phyloP scores from a whole-genome alignment of 2,329 filamentous ascomycete genomes.

The Aspergillus sp. region DNA sequence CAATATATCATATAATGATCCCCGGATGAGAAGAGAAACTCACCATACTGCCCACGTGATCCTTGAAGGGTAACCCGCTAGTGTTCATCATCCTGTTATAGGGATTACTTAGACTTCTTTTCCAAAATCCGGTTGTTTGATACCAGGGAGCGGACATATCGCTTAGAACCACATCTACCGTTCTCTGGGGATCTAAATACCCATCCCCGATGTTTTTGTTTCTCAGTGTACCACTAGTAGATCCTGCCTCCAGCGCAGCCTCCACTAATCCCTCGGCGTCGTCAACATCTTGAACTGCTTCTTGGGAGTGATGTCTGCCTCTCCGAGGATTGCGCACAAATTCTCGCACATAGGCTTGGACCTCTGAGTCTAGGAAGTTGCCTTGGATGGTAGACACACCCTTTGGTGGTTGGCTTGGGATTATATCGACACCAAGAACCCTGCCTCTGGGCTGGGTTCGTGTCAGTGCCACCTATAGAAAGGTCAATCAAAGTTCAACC shows the following conservation, averaged over 20 bases:
- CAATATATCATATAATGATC: conserved; percentile 3
- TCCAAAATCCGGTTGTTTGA: conserved; percentile 73
- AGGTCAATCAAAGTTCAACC: conserved; percentile 3
- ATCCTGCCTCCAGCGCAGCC: not conserved
- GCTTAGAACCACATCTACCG: conserved; percentile 90
- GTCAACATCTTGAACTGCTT: conserved; percentile 2
- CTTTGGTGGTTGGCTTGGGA: conserved; percentile 84
- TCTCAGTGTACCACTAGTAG: not conserved
- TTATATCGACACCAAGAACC: conserved; percentile 89
- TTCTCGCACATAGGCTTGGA: conserved; percentile 74
- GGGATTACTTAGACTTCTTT: conserved; percentile 90
- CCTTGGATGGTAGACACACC: conserved; percentile 96
- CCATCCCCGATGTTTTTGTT: not conserved
- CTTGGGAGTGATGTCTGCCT: conserved; percentile 50
- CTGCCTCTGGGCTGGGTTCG: conserved; percentile 73
- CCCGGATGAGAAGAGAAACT: conserved; percentile 31
- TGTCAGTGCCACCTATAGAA: conserved; percentile 72
- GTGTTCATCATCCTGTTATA: conserved; percentile 99
- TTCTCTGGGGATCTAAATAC: conserved; percentile 38
- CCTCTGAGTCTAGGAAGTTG: conserved; percentile 74
- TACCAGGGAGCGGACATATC: conserved; percentile 99
- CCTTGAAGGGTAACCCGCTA: conserved; percentile 79
- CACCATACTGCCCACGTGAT: conserved; percentile 95
- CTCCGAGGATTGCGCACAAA: conserved; percentile 68
- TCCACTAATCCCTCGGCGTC: not conserved